Evolutionary conservation across 352 stramenopile genomes (phyloP).

Genomic region (Globisporangium orthogonon): DNA sequence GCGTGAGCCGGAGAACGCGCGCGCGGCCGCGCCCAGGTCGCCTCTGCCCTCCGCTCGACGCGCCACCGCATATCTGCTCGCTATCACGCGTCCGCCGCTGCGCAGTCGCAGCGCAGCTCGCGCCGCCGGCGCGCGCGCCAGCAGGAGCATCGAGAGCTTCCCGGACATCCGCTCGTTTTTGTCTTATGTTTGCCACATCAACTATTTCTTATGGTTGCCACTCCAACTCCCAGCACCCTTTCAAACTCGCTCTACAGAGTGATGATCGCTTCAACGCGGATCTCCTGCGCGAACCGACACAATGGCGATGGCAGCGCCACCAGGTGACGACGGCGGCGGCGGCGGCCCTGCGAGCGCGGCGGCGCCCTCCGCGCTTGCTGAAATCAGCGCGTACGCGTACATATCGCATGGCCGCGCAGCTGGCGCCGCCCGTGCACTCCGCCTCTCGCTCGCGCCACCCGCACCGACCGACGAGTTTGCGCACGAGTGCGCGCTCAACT

Average conservation of each 20-base stretch:
- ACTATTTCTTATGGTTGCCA: no score
- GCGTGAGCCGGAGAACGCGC: conserved; percentile 23
- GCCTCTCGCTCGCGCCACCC: conserved; percentile 21
- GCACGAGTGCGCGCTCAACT: conserved; percentile 39
- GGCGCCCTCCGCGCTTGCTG: background rate
- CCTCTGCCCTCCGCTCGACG: background rate
- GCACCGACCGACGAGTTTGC: conserved; percentile 27
- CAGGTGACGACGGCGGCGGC: no score
- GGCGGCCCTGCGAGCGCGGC: no score
- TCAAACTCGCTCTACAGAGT: no score
- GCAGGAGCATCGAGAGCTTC: conserved; percentile 4
- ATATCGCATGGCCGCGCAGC: background rate
- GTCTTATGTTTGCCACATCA: conserved; percentile 3
- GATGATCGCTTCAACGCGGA: no score
- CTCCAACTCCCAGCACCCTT: no score
- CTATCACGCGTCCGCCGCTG: background rate
- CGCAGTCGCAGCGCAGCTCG: background rate
- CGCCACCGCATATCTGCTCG: no score
- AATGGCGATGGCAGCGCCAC: background rate
- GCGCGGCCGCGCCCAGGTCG: background rate
- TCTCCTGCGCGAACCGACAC: no score
- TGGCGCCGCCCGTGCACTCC: conserved; percentile 15
- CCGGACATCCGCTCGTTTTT: background rate
- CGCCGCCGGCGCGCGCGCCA: background rate
- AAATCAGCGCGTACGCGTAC: conserved; percentile 24